phyloP scores from a whole-genome alignment of 2,329 filamentous ascomycete genomes.

The Exophiala sp. region DNA sequence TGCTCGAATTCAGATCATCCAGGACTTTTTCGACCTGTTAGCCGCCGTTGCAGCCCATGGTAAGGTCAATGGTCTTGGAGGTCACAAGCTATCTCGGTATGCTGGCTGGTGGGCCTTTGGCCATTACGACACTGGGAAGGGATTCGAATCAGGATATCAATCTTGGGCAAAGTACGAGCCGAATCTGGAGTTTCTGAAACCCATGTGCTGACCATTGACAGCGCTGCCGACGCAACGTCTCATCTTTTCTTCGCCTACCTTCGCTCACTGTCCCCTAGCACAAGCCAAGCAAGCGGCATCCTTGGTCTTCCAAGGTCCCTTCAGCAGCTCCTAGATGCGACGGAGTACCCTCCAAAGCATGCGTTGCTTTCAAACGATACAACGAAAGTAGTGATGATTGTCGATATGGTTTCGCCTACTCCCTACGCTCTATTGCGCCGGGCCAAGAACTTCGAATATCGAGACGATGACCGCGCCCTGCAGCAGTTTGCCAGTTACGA shows the following conservation, averaged over 20 bases:
- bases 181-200: not conserved
- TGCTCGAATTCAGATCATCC: conserved; percentile 79
- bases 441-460: conserved; percentile 91
- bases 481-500: conserved; percentile 82
- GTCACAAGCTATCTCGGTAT: conserved; percentile 87
- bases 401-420: conserved; percentile 88
- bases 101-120: conserved; percentile 99
- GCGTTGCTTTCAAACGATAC: conserved; percentile 71
- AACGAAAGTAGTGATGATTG: conserved; percentile 91
- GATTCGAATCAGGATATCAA: conserved; percentile 91
- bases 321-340: conserved; percentile 83
- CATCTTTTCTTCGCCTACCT: conserved; percentile 98
- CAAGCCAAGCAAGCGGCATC: conserved; percentile 65
- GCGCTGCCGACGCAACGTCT: conserved; percentile 88
- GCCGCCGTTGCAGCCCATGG: conserved; percentile 86
- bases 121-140: conserved; percentile 75
- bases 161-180: conserved; percentile 67
- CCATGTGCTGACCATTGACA: conserved; percentile 35
- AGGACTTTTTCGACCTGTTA: conserved; percentile 92
- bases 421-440: conserved; percentile 85
- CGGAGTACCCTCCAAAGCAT: conserved; percentile 82
- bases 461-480: conserved; percentile 77
- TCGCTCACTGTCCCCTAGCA: conserved; percentile 78
- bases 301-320: conserved; percentile 82
- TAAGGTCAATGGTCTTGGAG: conserved; percentile 87